Percentiles rank a stretch among this genome's conserved stretches.
Conservation (phyloP, 805 yeast species). For the Candida koratica region DNA sequence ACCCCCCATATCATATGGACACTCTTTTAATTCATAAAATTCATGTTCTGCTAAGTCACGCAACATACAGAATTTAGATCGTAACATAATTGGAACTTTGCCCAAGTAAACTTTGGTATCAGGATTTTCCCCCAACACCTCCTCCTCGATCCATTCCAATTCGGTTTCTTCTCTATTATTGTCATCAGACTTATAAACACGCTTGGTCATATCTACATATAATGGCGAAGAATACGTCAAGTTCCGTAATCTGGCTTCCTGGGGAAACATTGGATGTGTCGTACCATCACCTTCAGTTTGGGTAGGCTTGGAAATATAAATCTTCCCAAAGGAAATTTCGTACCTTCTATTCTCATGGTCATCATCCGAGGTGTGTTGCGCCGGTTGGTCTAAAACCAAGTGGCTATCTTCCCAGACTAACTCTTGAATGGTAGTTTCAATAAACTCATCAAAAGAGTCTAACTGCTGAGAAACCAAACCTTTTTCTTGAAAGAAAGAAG, state of each 20-base stretch:
- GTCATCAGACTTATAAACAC: conserved; percentile 80
- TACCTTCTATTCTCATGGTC: conserved; percentile 90
- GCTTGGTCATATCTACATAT: conserved; percentile 92
- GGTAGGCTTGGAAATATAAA: conserved; percentile 92
- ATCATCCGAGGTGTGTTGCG: conserved; percentile 89
- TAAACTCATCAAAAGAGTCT: conserved; percentile 97
- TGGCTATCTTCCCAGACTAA: conserved; percentile 94
- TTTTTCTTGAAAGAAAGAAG: conserved; percentile 92
- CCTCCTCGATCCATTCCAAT: conserved; percentile 59
- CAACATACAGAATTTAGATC: conserved; percentile 93
- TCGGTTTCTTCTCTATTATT: conserved; percentile 43
- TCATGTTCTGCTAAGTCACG: conserved; percentile 89
- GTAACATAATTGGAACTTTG: conserved; percentile 95
- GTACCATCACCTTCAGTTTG: conserved; percentile 99
- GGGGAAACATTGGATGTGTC: conserved; percentile 98
- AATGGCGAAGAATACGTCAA: conserved; percentile 94
- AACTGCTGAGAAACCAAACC: conserved; percentile 97
- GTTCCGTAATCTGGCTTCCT: conserved; percentile 95
- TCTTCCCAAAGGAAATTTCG: conserved; percentile 96
- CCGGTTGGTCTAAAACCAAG: conserved; percentile 93
- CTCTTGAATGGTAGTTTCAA: conserved; percentile 94
- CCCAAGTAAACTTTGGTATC: conserved; percentile 81
- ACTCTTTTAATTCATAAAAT: conserved; percentile 91
- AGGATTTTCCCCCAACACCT: conserved; percentile 54
- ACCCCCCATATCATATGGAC: conserved; percentile 99